Evolutionary conservation across 768 basidiomycete species (phyloP).

Genomic region (Lentinula boryana): DNA sequence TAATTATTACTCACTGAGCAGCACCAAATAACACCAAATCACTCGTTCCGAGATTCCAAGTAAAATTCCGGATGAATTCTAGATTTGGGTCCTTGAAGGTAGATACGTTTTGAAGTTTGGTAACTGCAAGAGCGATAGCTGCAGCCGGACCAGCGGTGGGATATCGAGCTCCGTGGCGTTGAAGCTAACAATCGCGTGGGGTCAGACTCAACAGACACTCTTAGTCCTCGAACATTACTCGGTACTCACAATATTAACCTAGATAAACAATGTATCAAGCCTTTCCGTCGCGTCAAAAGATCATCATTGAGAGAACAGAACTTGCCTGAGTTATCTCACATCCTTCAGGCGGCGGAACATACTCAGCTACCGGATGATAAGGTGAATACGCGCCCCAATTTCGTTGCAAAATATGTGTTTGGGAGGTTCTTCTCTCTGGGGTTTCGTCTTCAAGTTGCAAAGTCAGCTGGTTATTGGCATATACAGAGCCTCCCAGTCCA

Average conservation of each 20-base stretch:
- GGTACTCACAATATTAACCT: constrained; percentile 57
- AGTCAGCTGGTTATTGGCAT: too few relatives aligned
- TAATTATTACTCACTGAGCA: constrained; percentile 41
- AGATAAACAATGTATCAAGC: background rate
- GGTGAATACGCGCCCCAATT: constrained; percentile 62
- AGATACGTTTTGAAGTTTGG: constrained; percentile 45
- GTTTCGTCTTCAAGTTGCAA: too few relatives aligned
- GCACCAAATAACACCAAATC: constrained; percentile 67
- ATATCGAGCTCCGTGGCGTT: constrained; percentile 76
- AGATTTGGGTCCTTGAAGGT: constrained; percentile 40
- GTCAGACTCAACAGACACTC: too few relatives aligned
- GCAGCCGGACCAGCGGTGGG: constrained; percentile 49
- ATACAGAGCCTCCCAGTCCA: too few relatives aligned
- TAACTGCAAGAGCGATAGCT: constrained; percentile 40
- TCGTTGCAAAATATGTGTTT: background rate
- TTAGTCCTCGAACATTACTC: too few relatives aligned
- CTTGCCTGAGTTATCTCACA: constrained; percentile 51
- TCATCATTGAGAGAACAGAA: background rate
- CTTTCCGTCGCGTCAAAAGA: background rate
- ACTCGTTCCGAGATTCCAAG: constrained; percentile 50
- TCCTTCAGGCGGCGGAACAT: constrained; percentile 35
- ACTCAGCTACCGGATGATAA: constrained; percentile 42
- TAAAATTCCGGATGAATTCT: constrained; percentile 53
- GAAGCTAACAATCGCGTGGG: constrained; percentile 39
- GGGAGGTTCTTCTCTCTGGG: background rate